These are phyloP conservation scores for Ustilago loliicola DNA, from an alignment of 1,284 basidiomycete genomes.

Conservation along the genomic window DNA sequence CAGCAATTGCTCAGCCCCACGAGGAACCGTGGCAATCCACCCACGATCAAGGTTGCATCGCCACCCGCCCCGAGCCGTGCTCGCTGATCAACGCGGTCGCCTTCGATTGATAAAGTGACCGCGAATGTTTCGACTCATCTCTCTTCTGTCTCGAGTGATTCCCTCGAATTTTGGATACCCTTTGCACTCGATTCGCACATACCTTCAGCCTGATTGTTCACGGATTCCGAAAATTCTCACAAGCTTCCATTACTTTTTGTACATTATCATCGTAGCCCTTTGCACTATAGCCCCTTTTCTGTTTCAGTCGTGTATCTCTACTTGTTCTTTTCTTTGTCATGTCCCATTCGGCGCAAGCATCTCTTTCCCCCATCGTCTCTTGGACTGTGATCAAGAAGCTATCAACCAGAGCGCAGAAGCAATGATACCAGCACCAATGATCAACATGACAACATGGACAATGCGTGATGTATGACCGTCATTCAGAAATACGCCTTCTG, in stretches of 20 bases:
- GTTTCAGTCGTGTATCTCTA: background rate
- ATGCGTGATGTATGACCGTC: slow-evolving; percentile 31
- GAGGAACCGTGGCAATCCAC: slow-evolving; percentile 12
- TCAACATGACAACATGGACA: slow-evolving; percentile 36
- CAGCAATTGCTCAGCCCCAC: slow-evolving; percentile 33
- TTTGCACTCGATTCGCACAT: slow-evolving; percentile 5
- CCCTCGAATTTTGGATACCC: background rate
- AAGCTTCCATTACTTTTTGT: background rate
- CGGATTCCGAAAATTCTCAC: background rate
- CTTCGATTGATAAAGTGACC: background rate
- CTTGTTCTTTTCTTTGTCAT: background rate
- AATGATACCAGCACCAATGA: slow-evolving; percentile 31
- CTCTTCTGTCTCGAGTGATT: slow-evolving; percentile 1
- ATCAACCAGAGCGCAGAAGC: slow-evolving; percentile 36
- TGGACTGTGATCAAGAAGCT: slow-evolving; percentile 9
- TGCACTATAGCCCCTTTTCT: background rate
- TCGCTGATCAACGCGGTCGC: slow-evolving; percentile 8
- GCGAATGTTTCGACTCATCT: background rate
- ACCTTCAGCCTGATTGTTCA: background rate
- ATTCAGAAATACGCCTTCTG: slow-evolving; percentile 45
- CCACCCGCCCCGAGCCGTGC: slow-evolving; percentile 5
- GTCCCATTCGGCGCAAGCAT: background rate
- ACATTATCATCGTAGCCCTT: background rate
- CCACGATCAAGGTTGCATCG: slow-evolving; percentile 28
- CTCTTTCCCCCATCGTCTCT: background rate